phyloP scores from a whole-genome alignment of 2,329 filamentous ascomycete genomes.

The Didymella arachidicola region DNA sequence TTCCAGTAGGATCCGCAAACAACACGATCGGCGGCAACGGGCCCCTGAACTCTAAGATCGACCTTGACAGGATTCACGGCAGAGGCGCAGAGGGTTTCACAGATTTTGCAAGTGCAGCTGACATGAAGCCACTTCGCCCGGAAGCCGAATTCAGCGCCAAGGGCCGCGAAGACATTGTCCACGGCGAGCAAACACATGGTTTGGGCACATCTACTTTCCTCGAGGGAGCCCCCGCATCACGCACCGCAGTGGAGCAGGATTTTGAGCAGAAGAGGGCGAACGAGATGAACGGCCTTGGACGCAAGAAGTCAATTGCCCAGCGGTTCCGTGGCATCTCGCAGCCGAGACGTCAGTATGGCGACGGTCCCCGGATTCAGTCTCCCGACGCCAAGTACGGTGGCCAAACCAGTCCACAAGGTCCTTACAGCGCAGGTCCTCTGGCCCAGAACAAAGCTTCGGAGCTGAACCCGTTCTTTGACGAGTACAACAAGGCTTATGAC shows the following conservation, averaged over 20 bases:
- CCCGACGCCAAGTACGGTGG: constrained; percentile 63
- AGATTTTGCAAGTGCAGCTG: constrained; percentile 67
- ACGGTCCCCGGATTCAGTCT: constrained; percentile 49
- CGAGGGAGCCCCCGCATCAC: constrained; percentile 88
- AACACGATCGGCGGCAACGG: constrained; percentile 89
- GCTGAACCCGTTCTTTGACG: constrained; percentile 80
- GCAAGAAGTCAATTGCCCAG: constrained; percentile 95
- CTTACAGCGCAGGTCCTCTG: constrained; percentile 52
- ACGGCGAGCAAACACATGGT: constrained; percentile 83
- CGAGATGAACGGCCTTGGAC: constrained; percentile 65
- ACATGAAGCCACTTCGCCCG: constrained; percentile 43
- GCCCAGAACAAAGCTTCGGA: constrained; percentile 50
- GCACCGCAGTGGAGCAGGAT: constrained; percentile 77
- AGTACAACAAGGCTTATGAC: constrained; percentile 74
- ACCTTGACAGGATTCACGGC: constrained; percentile 89
- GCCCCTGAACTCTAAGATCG: constrained; percentile 79
- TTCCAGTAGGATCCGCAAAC: constrained; percentile 90
- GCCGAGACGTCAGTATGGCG: constrained; percentile 66
- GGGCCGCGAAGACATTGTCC: constrained; percentile 69
- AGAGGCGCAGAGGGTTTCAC: constrained; percentile 83
- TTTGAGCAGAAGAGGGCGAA: constrained; percentile 65
- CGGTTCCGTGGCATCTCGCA: constrained; percentile 86
- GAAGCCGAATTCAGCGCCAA: constrained; percentile 50
- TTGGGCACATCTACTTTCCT: constrained; percentile 95
- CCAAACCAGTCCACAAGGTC: constrained; percentile 38